Conservation (phyloP, 208 protist species). For the Crithidia fasciculata region DNA sequence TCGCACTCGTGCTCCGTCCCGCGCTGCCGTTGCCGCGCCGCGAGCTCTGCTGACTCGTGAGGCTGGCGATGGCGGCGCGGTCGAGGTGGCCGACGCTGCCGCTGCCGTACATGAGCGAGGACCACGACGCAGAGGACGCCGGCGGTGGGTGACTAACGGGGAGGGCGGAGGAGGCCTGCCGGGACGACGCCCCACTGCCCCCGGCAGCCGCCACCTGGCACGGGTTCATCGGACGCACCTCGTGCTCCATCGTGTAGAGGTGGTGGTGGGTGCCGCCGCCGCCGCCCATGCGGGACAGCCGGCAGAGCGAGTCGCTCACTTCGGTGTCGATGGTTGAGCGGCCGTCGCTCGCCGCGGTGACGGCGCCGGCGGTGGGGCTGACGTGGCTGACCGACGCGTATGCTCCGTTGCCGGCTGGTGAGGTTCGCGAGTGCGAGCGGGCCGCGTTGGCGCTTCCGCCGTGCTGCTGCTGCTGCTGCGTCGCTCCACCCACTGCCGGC, state of each 20-base stretch:
- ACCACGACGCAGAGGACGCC: conserved; percentile 14
- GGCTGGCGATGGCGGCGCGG: conserved; percentile 32
- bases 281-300: conserved; percentile 37
- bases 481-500: background rate
- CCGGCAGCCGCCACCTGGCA: conserved; percentile 29
- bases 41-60: conserved; percentile 26
- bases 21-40: conserved; percentile 29
- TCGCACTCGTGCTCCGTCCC: conserved; percentile 33
- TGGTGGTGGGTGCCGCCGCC: conserved; percentile 24
- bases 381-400: conserved; percentile 19
- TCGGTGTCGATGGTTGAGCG: conserved; percentile 86
- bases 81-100: conserved; percentile 34
- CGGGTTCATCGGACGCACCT: conserved; percentile 47
- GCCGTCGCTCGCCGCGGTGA: conserved; percentile 40
- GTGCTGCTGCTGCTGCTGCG: conserved; percentile 13
- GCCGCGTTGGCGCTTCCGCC: background rate
- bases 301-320: conserved; percentile 70
- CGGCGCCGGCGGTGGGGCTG: background rate
- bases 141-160: background rate
- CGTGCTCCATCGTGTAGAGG: conserved; percentile 37
- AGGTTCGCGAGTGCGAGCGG: conserved; percentile 34
- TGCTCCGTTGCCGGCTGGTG: conserved; percentile 10
- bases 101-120: conserved; percentile 25
- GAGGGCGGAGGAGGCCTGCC: background rate
- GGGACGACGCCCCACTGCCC: conserved; percentile 11